Base-by-base conservation (phyloP, 73 alveolate species). In the Durusdinium trenchii region DNA sequence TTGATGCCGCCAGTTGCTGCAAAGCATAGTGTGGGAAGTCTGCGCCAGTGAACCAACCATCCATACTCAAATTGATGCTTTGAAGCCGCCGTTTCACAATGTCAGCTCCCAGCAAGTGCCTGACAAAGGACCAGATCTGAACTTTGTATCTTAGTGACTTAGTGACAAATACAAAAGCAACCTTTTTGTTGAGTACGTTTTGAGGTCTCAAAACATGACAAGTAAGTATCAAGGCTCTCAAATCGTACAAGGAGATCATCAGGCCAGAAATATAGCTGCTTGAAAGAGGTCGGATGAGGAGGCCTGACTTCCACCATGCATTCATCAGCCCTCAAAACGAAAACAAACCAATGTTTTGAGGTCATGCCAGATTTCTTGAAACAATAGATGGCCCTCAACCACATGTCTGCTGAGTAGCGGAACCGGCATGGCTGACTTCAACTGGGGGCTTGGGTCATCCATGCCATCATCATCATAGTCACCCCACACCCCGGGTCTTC, bases 401-500 rank as follows among this genome's bases (percentile, higher is more conserved):
- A n/a, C n/a, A n/a, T n/a, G n/a, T n/a, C n/a, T n/a, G n/a, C 38
- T 46, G 28, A 47, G 86, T 40, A 42, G 5, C 86, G 86, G 86
- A 42, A 40, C 62, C 40, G 86, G 86, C 54, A 76, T 45, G 4
- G 61, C 36, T 2, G 38, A 5, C 38, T 76, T 76, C 61, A 76
- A 40, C 36, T 12, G 7, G 61, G 36, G 38, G 46, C 45, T 61
- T 3, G 86, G 86, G 61, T 76, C 86, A 42, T 43, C 62, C 4
- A 76, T 43, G 60, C 86, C 86, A 76, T 76, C 86, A 76, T 76
- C 86, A 76, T 76, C 86, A 43, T 76, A 76, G 35, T 76, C 86
- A 14, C 86, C 86, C 36, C 36, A 45, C 10, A 43, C 86, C 1
- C 86, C 86, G 10, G 42, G 61, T 20, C 86, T 76, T 76, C 86